Evolutionary conservation across 1,139 yeast species (phyloP), one percentile per base, ranked within the genome.

Genomic region (Lodderomyces orthopsilosis): DNA sequence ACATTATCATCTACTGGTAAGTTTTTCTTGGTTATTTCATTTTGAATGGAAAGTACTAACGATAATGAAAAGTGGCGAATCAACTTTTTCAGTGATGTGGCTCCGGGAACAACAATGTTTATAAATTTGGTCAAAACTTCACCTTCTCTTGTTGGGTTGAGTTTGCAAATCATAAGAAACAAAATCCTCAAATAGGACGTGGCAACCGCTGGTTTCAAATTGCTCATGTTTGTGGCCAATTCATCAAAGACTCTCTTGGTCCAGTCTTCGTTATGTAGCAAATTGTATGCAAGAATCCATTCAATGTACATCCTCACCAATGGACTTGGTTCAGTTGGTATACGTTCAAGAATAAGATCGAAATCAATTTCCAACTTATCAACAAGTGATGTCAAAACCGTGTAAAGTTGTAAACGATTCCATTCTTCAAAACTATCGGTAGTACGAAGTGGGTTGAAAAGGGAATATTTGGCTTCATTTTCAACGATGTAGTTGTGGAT

Each of bases 51-150:
- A 46, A 83, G 74, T 6, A 85, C 71, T 62, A 90, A 69, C 0
- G 96, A 87, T 42, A 83, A 81, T 0, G 96, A 82, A 51, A 85
- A 85, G 61, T 91, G 98, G 50, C 98, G 79, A 4, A 85, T 77
- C 22, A 83, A 66, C 0, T 95, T 95, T 54, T 87, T 83, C 58
- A 86, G 89, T 6, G 95, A 85, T 0, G 95, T 81, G n/a, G 95
- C 81, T 35, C 83, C 79, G 0, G 93, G 82, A 14, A 86, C 60
- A 19, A 64, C 65, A 51, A 63, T 59, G 28, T 58, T 52, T 37
- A 61, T 59, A 40, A 60, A 61, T 41, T 47, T 57, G 14, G 56
- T 55, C 35, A 59, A 46, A 21, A 49, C 50, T 4, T 50, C 44
- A 3, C 57, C 47, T 28, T 66, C 64, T 7, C 32, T 18, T 7